Base-by-base conservation (phyloP, 2,329 filamentous ascomycete genomes). In the Fusarium annulatum region DNA sequence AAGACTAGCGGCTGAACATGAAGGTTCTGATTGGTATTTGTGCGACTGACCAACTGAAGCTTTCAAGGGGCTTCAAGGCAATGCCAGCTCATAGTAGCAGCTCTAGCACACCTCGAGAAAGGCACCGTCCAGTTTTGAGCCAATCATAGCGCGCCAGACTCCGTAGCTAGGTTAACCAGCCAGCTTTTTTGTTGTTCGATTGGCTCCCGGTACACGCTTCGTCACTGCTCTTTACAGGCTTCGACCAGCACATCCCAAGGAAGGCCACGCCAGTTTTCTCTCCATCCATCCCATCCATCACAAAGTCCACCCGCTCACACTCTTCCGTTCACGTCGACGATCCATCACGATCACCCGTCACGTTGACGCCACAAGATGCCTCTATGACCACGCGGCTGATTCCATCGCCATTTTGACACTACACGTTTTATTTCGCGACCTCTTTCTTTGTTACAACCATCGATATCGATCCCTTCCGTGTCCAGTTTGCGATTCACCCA, bases 171-270 rank as follows among this genome's bases (percentile, higher is more conserved):
- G 71, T 52, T 36, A 68, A 71, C 73, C 65, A 62, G 61, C 38
- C 41, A 48, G 61, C 74, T 73, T 69, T 66, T 52, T 77, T 69
- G 70, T 75, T 78, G 68, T 78, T 78, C 69, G 63, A 77, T 68
- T 69, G 72, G 75, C 75, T 75, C 72, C 71, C 66, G 63, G 64
- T 48, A 68, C 76, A 78, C 69, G 74, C 76, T 78, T 78, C 77
- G 75, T 78, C 77, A 77, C 77, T 78, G 51, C 46, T 59, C 56
- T 68, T 69, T 73, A 61, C 64, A 68, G 64, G 53, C 64, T 61
- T 73, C 62, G 34, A 67, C 52, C 51, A 62, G 60, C 59, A 30
- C 30, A 61, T 52, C 56, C 53, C 23, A 30, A 30, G 45, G 26
- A 23, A 39, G 41, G 48, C 64, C 63, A 55, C 59, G 67, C 70